Base-by-base conservation (phyloP, 306 rosid species). In the Prunus campanulata region DNA sequence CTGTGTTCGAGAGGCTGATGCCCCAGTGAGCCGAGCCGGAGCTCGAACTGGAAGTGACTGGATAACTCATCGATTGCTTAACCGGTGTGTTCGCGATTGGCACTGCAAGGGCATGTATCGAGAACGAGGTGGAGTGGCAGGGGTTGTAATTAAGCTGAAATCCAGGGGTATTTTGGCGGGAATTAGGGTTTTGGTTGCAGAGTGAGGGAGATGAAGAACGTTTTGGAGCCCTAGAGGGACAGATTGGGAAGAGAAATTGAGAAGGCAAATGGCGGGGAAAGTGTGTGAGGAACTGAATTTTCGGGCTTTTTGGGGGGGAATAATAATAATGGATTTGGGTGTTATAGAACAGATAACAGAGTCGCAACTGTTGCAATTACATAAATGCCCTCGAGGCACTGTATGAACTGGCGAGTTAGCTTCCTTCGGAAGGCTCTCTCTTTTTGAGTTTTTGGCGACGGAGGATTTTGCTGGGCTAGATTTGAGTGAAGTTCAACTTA, bases 231-330 rank as follows among this genome's bases (percentile, higher is more conserved):
- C 91, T 88, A 88, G 87, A 85, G 82, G 42, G 42, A 35, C 42
- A 35, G 42, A 35, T 88, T 47, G 81, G 90, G 84, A 72, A 85
- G 65, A 79, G 59, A 83, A 86, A 62, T 60, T 78, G 77, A 42
- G 70, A 66, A 91, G 67, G 81, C 86, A 85, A 88, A 81, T 94
- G 98, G 98, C 98, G 98, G 97, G 98, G 94, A 87, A 90, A 83
- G 75, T 73, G 80, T 50, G 85, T 68, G 59, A 77, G 79, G 80
- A 74, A 66, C 75, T 76, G 77, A 86, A 74, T 39, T 72, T 46
- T 79, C 74, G 74, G 87, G 85, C 63, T 80, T 72, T 82, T 78
- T 35, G 42, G 75, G 19, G 25, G 47, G 59, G 70, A 52, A 0
- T 30, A 30, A 51, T 74, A 8, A 22, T 42, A 77, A 74, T 59